Conservation (phyloP, 1,284 basidiomycete genomes). For the Cryptococcus sp. region DNA sequence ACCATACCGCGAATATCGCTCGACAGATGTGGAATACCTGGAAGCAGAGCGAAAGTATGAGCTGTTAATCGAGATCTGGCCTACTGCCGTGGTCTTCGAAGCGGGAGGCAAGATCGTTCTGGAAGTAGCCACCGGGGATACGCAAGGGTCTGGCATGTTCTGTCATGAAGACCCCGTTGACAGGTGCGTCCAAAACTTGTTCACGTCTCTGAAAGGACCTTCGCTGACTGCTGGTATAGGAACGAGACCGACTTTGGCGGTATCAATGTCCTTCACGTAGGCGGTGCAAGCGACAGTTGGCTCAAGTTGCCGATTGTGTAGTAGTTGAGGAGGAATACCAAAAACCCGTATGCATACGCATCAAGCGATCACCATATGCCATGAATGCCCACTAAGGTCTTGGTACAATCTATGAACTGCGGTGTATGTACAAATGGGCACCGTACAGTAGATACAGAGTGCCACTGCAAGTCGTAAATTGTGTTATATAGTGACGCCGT, state of each 20-base stretch:
- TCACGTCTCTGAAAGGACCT: too few species aligned
- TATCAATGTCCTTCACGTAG: not conserved
- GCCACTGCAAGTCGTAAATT: too few species aligned
- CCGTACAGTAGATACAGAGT: too few species aligned
- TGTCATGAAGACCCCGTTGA: conserved; percentile 10
- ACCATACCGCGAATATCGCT: conserved; percentile 40
- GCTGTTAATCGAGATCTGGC: conserved; percentile 46
- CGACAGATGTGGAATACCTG: conserved; percentile 33
- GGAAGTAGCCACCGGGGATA: conserved; percentile 26
- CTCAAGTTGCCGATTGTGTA: not conserved
- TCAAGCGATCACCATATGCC: not conserved
- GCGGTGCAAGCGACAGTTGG: not conserved
- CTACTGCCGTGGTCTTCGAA: conserved; percentile 41
- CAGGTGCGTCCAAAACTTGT: not conserved
- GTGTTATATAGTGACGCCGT: too few species aligned
- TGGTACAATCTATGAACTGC: too few species aligned
- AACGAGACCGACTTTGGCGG: not conserved
- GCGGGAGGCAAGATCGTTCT: conserved; percentile 34
- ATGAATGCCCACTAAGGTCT: too few species aligned
- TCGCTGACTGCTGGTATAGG: not conserved
- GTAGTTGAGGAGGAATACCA: too few species aligned
- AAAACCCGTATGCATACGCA: not conserved
- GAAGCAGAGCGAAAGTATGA: conserved; percentile 29
- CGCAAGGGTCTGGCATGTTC: conserved; percentile 35
- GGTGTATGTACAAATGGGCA: too few species aligned